These are phyloP conservation scores for Sporothrix protearum DNA, from an alignment of 2,329 filamentous ascomycete species.

Conservation along the genomic window DNA sequence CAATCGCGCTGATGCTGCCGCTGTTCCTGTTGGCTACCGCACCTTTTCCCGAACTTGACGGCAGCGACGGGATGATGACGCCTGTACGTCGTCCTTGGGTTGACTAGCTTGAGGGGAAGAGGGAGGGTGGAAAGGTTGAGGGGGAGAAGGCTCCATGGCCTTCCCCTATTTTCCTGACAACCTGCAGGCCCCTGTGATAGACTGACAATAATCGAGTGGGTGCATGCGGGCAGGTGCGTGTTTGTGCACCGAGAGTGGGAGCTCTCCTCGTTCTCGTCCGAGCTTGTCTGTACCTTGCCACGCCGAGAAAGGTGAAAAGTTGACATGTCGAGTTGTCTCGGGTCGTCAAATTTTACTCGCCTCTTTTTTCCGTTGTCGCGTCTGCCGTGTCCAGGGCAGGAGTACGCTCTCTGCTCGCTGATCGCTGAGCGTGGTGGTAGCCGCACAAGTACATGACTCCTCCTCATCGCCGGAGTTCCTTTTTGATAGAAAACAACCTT, in stretches of 20 bases:
- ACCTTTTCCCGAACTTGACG: background rate
- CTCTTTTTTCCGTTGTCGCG: background rate
- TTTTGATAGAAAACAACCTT: background rate
- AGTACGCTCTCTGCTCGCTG: background rate
- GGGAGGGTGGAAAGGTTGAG: background rate
- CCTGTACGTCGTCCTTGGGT: conserved; percentile 13
- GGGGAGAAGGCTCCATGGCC: background rate
- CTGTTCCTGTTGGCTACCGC: background rate
- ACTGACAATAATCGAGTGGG: background rate
- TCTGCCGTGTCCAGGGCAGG: background rate
- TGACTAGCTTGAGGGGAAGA: conserved; percentile 3
- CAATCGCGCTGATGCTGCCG: background rate
- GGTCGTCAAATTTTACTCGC: background rate
- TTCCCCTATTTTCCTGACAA: conserved; percentile 7
- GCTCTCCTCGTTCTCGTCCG: background rate
- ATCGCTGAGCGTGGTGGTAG: background rate
- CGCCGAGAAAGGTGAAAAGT: background rate
- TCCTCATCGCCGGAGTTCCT: background rate
- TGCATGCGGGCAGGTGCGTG: conserved; percentile 3
- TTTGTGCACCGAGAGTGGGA: conserved; percentile 4
- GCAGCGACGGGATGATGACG: conserved; percentile 3
- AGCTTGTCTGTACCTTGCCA: background rate
- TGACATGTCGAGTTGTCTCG: conserved; percentile 9
- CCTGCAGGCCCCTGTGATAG: conserved; percentile 17
- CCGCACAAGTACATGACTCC: background rate